Percentiles rank a stretch among this genome's conserved stretches.
Evolutionary conservation across 2,329 filamentous ascomycete species (phyloP).

Genomic region (Colletotrichum cereale): DNA sequence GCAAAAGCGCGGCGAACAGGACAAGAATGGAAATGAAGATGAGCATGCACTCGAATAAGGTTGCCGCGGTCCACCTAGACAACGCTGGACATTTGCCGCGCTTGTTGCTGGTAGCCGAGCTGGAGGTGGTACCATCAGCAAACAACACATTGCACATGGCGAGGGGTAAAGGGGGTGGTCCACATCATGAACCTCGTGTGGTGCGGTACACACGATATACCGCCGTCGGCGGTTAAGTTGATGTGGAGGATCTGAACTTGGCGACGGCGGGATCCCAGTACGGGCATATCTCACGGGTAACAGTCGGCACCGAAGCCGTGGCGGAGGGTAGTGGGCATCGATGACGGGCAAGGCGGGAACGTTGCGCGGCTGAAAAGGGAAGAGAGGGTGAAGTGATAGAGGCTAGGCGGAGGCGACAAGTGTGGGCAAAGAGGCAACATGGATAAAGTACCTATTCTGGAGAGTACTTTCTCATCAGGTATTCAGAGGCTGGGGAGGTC

Average conservation of each 20-base stretch:
- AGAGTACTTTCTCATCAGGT: too few species aligned
- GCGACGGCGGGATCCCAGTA: constrained; percentile 6
- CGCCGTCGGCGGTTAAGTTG: constrained; percentile 5
- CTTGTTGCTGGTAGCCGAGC: neutral
- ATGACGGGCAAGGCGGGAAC: neutral
- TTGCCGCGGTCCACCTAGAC: neutral
- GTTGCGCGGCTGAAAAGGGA: neutral
- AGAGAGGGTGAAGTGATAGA: neutral
- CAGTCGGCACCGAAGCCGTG: neutral
- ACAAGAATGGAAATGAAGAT: constrained; percentile 1
- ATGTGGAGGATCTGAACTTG: constrained; percentile 1
- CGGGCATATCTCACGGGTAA: neutral
- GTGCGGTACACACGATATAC: neutral
- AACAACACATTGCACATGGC: constrained; percentile 9
- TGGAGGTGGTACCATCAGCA: neutral
- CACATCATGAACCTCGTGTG: neutral
- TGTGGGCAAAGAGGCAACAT: neutral
- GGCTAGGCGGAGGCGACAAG: too few species aligned
- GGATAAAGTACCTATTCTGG: neutral
- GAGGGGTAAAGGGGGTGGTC: neutral
- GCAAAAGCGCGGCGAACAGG: neutral
- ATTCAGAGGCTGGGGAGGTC: too few species aligned
- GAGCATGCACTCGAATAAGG: constrained; percentile 20
- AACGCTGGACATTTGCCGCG: neutral
- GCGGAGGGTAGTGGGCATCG: neutral